Evolutionary conservation across 1,139 yeast genomes (phyloP), one percentile per base, ranked within the genome.

Genomic region (Lodderomyces oxycetoniae): DNA sequence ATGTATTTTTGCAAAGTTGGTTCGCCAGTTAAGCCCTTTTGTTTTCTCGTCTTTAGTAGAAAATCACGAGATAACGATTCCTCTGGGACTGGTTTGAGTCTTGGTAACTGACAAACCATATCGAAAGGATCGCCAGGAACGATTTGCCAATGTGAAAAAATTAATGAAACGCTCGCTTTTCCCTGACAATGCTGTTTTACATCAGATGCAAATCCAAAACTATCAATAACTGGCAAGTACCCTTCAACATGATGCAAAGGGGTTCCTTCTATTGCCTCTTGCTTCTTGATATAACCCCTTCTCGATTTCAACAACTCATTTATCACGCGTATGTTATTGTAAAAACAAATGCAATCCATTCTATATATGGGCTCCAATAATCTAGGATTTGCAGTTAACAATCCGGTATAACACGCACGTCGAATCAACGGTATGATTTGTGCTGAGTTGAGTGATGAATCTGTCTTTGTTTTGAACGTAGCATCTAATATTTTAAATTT

Each of bases 51-150:
- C 57, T 93, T 93, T 58, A 85, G 61, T 30, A 88, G 81, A 50
- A 89, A 87, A 56, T 93, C 98, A 40, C 98, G 67, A 0, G 96
- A 91, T 43, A 89, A 61, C 1, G 84, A 79, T 16, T 67, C 65
- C 1, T 66, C 58, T 3, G 82, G 79, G 1, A 91, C 96, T 0
- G 96, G 85, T 45, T 77, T 77, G 50, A 91, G 65, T 26, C 79
- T 71, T 7, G 88, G 88, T 28, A 87, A 70, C 34, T 61, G 63
- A 11, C 75, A 75, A 17, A 73, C 71, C 17, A 61, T 59, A 53
- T 89, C 95, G 46, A 89, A 55, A 4, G 97, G 97, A 59, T 89
- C 88, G 0, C 98, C 98, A 1, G 96, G 95, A 0, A 86, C 95
- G 6, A 67, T 55, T 13, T 74, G 73, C 95, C 96, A 93, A 40